Evolutionary conservation across 2,329 filamentous ascomycete species (phyloP), one percentile per base, ranked within the genome.

Genomic region (Arthrobotrys conoides): DNA sequence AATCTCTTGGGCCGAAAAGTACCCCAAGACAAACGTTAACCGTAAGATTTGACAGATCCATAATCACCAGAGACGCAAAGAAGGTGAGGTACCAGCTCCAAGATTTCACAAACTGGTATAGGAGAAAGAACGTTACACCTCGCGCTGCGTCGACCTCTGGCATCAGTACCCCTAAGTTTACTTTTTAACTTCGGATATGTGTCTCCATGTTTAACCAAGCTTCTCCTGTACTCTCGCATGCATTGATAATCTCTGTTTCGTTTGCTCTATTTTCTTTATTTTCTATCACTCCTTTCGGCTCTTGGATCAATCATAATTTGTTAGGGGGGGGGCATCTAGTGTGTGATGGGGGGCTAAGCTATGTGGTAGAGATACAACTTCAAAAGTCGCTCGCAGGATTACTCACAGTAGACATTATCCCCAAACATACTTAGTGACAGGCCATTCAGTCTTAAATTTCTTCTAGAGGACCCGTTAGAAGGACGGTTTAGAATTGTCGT

Each of bases 71-170:
- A 24, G 81, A 82, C 65, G 80, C 76, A 64, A 81, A 81, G 64
- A 82, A 82, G 55, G 81, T 82, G 36, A 77, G 82, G 48, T 82
- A 82, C 67, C 81, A 82, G 20, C 88, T 99, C 72, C 96, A 98
- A 85, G 96, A 99, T 85, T 99, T 99, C 84, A 98, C 96, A 24
- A 97, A 95, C 84, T 93, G 91, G 33, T 99, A 99, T 84, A 90
- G 96, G 64, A 89, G 96, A 83, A 89, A 96, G 80, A 97, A 99
- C 83, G 93, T 99, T 57, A 95, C 96, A n/a, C 96, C 96, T 5
- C 87, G 95, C 78, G 95, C 76, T 12, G 70, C 70, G 4, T 73
- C 70, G 12, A 79, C 70, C 5, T 73, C 70, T 1, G 76, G 76
- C 14, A 73, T 79, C n/a, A 79, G 76, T 44, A 79, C 76, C 4